Percentiles rank a stretch among this genome's conserved stretches.
phyloP scores from a whole-genome alignment of 305 asterid species.

The Rubia peregrina region DNA sequence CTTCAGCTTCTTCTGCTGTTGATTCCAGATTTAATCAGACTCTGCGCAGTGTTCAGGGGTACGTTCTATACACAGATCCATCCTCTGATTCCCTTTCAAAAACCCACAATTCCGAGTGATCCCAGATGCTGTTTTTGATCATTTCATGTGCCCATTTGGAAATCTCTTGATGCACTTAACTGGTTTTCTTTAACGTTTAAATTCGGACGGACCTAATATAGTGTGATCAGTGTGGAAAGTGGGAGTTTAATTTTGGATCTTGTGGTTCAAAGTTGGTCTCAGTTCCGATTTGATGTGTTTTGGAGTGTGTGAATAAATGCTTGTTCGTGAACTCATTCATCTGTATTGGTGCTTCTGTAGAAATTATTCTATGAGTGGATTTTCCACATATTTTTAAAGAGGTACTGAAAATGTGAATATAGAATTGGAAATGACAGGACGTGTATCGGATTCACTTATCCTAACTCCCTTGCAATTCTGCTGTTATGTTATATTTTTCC shows the following conservation, averaged over 20 bases:
- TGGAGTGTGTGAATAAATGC: background rate
- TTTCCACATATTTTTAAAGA: background rate
- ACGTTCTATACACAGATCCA: constrained; percentile 18
- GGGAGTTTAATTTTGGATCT: background rate
- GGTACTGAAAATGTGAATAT: background rate
- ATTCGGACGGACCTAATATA: constrained; percentile 15
- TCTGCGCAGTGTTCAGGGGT: constrained; percentile 94
- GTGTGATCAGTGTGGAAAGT: constrained; percentile 19
- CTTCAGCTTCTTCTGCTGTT: constrained; percentile 31
- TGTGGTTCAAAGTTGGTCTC: background rate
- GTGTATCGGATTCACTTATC: background rate
- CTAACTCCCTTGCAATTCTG: background rate
- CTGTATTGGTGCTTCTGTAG: background rate
- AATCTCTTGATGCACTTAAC: constrained; percentile 11
- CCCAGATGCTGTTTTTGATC: background rate
- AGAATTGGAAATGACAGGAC: background rate
- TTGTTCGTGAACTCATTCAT: background rate
- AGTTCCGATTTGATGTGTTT: background rate
- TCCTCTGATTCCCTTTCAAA: constrained; percentile 3
- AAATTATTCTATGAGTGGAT: background rate
- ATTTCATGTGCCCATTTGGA: constrained; percentile 1
- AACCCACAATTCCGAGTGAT: constrained; percentile 3
- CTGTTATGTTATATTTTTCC: background rate
- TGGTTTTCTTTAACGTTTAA: constrained; percentile 11
- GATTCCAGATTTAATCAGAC: constrained; percentile 98